A percentile compares a stretch with the other conserved stretches of the same genome.
Conservation (phyloP, 805 yeast species). For the Pichia heedii region DNA sequence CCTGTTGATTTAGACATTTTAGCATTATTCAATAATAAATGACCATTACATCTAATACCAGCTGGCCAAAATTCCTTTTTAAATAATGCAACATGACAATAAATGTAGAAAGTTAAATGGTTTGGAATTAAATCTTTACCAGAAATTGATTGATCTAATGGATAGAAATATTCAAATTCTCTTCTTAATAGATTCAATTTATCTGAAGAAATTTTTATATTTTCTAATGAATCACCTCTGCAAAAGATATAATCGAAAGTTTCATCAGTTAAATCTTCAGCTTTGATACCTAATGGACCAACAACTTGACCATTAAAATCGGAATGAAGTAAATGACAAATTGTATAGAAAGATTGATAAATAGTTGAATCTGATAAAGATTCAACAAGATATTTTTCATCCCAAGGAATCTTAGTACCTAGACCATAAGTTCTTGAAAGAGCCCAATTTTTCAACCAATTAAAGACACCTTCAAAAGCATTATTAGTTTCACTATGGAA, state of each 20-base stretch:
- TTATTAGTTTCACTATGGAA: constrained; percentile 77
- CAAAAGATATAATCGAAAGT: constrained; percentile 88
- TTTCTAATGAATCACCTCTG: constrained; percentile 41
- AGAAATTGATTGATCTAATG: constrained; percentile 83
- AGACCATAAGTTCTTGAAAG: constrained; percentile 93
- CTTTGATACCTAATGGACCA: constrained; percentile 66
- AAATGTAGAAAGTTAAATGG: constrained; percentile 92
- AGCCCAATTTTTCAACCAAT: constrained; percentile 98
- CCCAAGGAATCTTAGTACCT: constrained; percentile 96
- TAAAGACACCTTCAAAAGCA: constrained; percentile 89
- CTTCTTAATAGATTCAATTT: constrained; percentile 70
- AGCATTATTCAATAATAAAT: constrained; percentile 86
- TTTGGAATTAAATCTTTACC: constrained; percentile 97
- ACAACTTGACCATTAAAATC: constrained; percentile 73
- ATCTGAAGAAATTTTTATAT: constrained; percentile 53
- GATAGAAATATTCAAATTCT: constrained; percentile 95
- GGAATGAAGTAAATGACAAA: constrained; percentile 74
- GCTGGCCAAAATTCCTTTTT: constrained; percentile 87
- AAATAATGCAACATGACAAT: constrained; percentile 88
- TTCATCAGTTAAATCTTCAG: constrained; percentile 85
- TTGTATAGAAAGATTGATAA: constrained; percentile 91
- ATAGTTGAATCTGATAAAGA: constrained; percentile 93
- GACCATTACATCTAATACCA: constrained; percentile 94
- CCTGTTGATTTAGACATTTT: constrained; percentile 99
- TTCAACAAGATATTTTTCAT: constrained; percentile 84